Base-by-base conservation (phyloP, 2,329 filamentous ascomycete species). In the Fusarium humuli region DNA sequence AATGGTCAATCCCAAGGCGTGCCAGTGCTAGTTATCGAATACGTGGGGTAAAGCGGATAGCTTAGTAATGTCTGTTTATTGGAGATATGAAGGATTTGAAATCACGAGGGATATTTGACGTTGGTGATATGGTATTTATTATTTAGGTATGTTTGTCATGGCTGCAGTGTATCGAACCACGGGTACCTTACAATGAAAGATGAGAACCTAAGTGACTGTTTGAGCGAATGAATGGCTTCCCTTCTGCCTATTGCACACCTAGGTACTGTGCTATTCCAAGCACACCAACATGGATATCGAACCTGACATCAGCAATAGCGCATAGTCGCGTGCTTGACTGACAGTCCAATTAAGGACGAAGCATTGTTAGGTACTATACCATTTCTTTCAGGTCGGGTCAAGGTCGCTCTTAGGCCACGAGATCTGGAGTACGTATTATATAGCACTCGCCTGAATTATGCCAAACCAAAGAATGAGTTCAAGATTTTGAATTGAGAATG, bases 1-100 rank as follows among this genome's bases (percentile, higher is more conserved):
- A 71, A 69, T 72, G 67, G 69, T 73, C 71, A 67, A 73, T 74
- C 68, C 57, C 65, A 66, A 61, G 56, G 58, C 40, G 65, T 50
- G 40, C 56, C 53, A 37, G 22, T 42, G 23, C 23, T 53, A 23
- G 55, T 61, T 25, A 18, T 67, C n/a, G 49, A 61, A 61, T 61
- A 25, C 63, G 63, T 61, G 63, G 63, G 63, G 63, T 66, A 66
- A 29, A 55, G 37, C 41, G 53, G 55, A 67, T 66, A 61, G 63
- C 55, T 66, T 66, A 66, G 63, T 67, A 66, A 66, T 67, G 52
- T 50, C 5, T 55, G 22, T 34, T 54, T 41, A 14, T 32, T 61
- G 32, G 22, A 55, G 41, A 29, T 32, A 25, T 23, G 23, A n/a
- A 25, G n/a, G n/a, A 52, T 57, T 47, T 52, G 47, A 29, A 52